phyloP scores from a whole-genome alignment of 148 eudicot species.

The Beta vulgaris region DNA sequence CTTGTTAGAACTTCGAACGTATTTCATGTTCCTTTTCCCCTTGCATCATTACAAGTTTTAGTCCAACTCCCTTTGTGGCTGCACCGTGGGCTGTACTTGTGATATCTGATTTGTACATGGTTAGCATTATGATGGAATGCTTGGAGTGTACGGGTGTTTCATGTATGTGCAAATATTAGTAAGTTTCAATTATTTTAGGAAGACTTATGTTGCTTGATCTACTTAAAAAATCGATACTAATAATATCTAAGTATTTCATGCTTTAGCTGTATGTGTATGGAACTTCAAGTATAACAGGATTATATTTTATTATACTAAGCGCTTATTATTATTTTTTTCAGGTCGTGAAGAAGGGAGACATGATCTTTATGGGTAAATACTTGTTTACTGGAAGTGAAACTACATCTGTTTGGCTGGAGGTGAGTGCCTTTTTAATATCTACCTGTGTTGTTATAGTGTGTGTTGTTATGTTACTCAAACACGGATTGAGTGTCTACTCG shows the following conservation, averaged over 20 bases:
- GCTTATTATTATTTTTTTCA: conserved; percentile 35
- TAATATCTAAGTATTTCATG: background rate
- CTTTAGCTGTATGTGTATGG: background rate
- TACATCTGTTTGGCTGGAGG: conserved; percentile 99
- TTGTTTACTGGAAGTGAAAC: conserved; percentile 99
- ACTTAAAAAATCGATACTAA: background rate
- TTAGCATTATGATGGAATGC: too few species aligned
- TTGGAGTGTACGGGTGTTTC: background rate
- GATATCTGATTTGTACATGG: too few species aligned
- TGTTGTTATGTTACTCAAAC: too few species aligned
- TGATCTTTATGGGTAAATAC: conserved; percentile 92
- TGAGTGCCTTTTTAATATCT: conserved; percentile 27
- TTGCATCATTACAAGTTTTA: too few species aligned
- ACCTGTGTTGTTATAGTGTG: background rate
- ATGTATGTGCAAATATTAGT: background rate
- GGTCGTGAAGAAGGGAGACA: conserved; percentile 95
- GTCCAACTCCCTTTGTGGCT: too few species aligned
- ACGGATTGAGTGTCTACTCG: too few species aligned
- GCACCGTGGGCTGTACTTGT: too few species aligned
- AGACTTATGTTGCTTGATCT: background rate
- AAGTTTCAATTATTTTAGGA: background rate
- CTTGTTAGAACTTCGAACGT: background rate
- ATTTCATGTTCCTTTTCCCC: background rate
- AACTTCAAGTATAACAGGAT: background rate
- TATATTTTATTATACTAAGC: conserved; percentile 13